Base-by-base conservation (phyloP, 139 green algal genomes). In the Chlamydomonas schloesseri region DNA sequence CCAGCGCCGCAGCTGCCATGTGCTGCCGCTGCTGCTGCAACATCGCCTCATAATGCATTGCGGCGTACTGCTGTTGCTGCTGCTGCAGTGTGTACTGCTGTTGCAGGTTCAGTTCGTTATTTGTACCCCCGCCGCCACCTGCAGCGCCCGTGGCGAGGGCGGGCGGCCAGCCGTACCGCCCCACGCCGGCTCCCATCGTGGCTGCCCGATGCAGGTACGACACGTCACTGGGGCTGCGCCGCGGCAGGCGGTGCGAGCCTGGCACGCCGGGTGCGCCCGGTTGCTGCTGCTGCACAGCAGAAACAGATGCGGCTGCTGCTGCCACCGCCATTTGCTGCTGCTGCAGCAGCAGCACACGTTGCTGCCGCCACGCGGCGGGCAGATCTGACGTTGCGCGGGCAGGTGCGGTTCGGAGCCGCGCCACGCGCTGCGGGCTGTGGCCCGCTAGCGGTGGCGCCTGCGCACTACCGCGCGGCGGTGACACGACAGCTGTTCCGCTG, bases 221-320 rank as follows among this genome's bases (percentile, higher is more conserved):
- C 28, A 85, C 10, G 31, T 85, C 79, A n/a, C 79, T 85, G 31
- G 79, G 79, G 79, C 79, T 85, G 47, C 64, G 65, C 4, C 79
- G 65, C 24, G 79, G 79, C 47, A 29, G 31, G 10, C 78, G 37
- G 46, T 67, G 76, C 55, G 55, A 62, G 18, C 55, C 55, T 2
- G 55, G 55, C 18, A 24, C 55, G 21, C 18, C 55, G 10, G 55
- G 10, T 4, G 55, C 21, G 8, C 55, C 55, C 55, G 18, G 28
- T 3, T 55, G 73, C 55, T 34, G 75, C 34, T 71, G 58, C 75
- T 65, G 47, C 72, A 13, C 46, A 8, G 8, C 20, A 17, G 21
- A 10, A 13, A 28, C 36, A 21, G 50, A 11, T 14, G 55, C 55
- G 18, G 55, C 55, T 11, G 55, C 55, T 60, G 55, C 55, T 34